Conservation (phyloP, 75 land plant species). For the Cupressus sempervirens region DNA sequence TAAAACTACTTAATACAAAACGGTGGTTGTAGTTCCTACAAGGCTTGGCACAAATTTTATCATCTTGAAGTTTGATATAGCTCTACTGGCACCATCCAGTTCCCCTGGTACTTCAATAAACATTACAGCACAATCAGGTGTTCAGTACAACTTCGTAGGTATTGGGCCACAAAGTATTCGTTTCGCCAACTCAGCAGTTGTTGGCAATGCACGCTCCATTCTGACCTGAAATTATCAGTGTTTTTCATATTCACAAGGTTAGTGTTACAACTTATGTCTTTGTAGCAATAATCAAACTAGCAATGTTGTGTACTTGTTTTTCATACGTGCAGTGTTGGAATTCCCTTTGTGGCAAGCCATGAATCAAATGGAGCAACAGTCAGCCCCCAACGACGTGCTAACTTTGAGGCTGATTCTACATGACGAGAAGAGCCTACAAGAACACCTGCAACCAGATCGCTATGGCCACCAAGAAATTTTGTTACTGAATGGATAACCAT, state of each 20-base stretch:
- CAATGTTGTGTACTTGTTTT: background rate
- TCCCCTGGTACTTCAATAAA: conserved; percentile 20
- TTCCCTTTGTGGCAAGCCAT: conserved; percentile 25
- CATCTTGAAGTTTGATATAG: conserved; percentile 15
- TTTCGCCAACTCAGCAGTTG: conserved; percentile 6
- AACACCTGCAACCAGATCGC: conserved; percentile 26
- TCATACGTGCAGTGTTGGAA: conserved; percentile 19
- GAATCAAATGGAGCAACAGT: conserved; percentile 23
- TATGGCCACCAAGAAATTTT: conserved; percentile 26
- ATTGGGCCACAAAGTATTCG: background rate
- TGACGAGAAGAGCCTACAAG: conserved; percentile 19
- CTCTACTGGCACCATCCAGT: conserved; percentile 20
- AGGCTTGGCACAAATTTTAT: conserved; percentile 20
- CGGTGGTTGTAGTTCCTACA: conserved; percentile 22
- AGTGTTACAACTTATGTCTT: background rate
- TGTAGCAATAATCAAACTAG: background rate
- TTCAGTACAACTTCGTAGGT: background rate
- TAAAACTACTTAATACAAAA: conserved; percentile 27
- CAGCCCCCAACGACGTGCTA: conserved; percentile 25
- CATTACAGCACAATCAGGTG: conserved; percentile 19
- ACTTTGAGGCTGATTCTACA: conserved; percentile 8
- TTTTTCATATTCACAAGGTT: background rate
- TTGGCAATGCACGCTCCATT: conserved; percentile 22
- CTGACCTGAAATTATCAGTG: conserved; percentile 14
- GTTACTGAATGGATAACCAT: conserved; percentile 31